Evolutionary conservation across 345 rosid species (phyloP), one percentile per base, ranked within the genome.

Genomic region (Zanthoxylum bungeanum): DNA sequence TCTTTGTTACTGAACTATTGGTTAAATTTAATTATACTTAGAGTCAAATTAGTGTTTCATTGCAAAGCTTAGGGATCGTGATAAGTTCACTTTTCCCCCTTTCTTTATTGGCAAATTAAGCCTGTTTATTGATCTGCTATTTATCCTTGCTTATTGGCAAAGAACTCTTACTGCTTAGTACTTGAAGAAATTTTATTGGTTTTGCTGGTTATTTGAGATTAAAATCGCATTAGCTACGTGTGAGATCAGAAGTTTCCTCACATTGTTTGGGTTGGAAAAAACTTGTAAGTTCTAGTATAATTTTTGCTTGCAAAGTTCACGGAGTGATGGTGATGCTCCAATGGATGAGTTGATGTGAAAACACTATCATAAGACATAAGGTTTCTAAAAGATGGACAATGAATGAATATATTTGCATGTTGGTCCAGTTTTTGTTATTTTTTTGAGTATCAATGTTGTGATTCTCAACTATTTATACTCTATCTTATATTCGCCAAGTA

Each of bases 401-500:
- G 27, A 24, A 22, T 53, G 9, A n/a, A 36, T 60, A 36, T 21
- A 30, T 17, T n/a, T 31, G 5, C 21, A 6, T 40, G 4, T 39
- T 52, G 52, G 9, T 21, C 52, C 33, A 16, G 53, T 36, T 40
- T 61, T 61, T 61, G 11, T 61, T 22, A 1, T 0, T 14, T 21
- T 61, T 22, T 27, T n/a, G 16, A 17, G 47, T 42, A 42, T 42
- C 17, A 3, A 12, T 39, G 7, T 36, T 61, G 21, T 61, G 27
- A 19, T 22, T 61, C 19, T 61, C 66, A 34, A 22, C 47, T 37
- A 52, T 27, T 49, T 24, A 51, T 24, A 63, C 44, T 24, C 21
- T 65, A 39, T 39, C 55, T 66, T 52, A 51, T 69, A 64, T 66
- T 69, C 56, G 30, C 30, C 7, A 40, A 66, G 17, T 14, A 25